Conservation (phyloP, 306 rosid genomes). For the Cucurbita maxima region DNA sequence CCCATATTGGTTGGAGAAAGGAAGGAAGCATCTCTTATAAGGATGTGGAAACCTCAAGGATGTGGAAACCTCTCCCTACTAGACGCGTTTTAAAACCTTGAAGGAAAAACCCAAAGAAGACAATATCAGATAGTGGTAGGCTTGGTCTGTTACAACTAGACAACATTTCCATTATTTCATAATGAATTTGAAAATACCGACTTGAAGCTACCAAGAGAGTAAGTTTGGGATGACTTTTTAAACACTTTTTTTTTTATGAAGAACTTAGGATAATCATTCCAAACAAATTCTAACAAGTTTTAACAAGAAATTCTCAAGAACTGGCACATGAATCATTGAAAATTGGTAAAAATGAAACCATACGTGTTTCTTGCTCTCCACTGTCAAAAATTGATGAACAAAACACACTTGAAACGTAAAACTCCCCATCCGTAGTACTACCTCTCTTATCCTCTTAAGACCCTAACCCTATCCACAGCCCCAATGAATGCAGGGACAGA, state of each 20-base stretch:
- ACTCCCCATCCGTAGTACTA: conserved; percentile 10
- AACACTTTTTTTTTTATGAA: not conserved
- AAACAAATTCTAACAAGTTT: not conserved
- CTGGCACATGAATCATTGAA: not conserved
- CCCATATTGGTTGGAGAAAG: too few relatives aligned
- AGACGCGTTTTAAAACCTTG: too few relatives aligned
- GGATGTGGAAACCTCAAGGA: too few relatives aligned
- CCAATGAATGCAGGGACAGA: not conserved
- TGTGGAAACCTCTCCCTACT: too few relatives aligned
- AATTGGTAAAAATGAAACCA: not conserved
- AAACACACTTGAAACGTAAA: conserved; percentile 4
- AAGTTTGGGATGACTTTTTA: too few relatives aligned
- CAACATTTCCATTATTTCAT: not conserved
- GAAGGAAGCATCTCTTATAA: too few relatives aligned
- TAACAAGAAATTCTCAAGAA: not conserved
- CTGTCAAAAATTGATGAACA: conserved; percentile 14
- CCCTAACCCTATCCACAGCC: not conserved
- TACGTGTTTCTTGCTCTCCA: not conserved
- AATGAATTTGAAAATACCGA: not conserved
- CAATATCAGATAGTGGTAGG: too few relatives aligned
- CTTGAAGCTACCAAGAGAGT: not conserved
- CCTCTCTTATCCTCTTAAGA: not conserved
- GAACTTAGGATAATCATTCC: not conserved
- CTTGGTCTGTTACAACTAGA: too few relatives aligned
- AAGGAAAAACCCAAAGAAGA: too few relatives aligned